Evolutionary conservation across 371 early-diverging fungal genomes (phyloP).

Genomic region (Circinella umbellata): DNA sequence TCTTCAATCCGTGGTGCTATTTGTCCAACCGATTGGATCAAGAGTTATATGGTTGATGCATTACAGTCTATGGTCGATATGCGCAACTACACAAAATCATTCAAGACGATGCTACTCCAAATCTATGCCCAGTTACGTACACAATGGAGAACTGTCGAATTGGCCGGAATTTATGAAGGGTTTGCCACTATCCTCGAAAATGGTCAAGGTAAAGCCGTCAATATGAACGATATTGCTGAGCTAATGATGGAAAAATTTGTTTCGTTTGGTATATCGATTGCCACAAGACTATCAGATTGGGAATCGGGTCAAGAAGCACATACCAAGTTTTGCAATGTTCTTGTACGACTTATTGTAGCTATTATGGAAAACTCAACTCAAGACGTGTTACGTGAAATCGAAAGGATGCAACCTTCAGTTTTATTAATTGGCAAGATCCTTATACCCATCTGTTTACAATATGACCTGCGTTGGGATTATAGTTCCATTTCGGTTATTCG

Average conservation of each 20-base stretch:
- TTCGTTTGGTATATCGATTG: constrained; percentile 46
- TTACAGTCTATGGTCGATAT: constrained; percentile 40
- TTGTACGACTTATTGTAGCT: constrained; percentile 61
- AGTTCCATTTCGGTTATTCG: constrained; percentile 32
- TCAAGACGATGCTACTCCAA: constrained; percentile 46
- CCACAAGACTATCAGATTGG: constrained; percentile 50
- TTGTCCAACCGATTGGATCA: constrained; percentile 61
- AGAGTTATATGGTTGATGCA: constrained; percentile 52
- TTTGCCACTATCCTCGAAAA: constrained; percentile 49
- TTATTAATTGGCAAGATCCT: constrained; percentile 54
- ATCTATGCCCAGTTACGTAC: constrained; percentile 48
- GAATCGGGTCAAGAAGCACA: constrained; percentile 32
- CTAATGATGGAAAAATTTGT: constrained; percentile 57
- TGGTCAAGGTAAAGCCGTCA: constrained; percentile 46
- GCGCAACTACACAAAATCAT: constrained; percentile 46
- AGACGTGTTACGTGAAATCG: constrained; percentile 57
- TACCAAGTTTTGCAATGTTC: constrained; percentile 47
- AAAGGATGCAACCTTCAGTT: constrained; percentile 45
- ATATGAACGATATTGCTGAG: constrained; percentile 46
- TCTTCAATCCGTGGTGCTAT: constrained; percentile 43
- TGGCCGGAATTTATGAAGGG: constrained; percentile 57
- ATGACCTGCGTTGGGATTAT: constrained; percentile 39
- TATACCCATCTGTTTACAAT: constrained; percentile 60
- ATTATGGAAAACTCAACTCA: constrained; percentile 58
- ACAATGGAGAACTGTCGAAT: constrained; percentile 60